Evolutionary conservation across 2,329 filamentous ascomycete genomes (phyloP), one percentile per base, ranked within the genome.

Genomic region (Diaporthe vexans): DNA sequence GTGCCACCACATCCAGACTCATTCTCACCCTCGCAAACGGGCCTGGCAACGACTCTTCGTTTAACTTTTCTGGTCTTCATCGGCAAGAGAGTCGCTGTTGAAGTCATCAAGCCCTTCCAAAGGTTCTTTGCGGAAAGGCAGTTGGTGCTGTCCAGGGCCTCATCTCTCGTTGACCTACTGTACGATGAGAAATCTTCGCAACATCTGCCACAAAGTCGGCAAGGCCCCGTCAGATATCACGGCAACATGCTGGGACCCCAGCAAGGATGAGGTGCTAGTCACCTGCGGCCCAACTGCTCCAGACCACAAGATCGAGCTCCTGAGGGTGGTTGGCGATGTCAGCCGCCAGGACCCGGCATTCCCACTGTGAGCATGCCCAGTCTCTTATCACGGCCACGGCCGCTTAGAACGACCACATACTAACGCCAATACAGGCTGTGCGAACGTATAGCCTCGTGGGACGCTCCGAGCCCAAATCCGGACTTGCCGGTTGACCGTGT

Each of bases 181-280:
- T 68, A 68, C 46, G 33, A 98, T 98, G 96, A 93, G 94, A 82
- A 98, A 98, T 84, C 89, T 98, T 79, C 93, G 91, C 84, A 95
- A 92, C 82, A 91, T 95, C 79, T 91, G 90, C 81, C 92, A 94
- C 82, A 89, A 90, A 78, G 87, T 90, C 81, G 92, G 92, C 85
- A 88, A 86, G 78, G 86, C 91, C 77, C 87, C 89, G 70, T 83
- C 88, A 76, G 87, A 90, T 75, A 87, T 97, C 79, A 93, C 94
- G 71, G 93, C 95, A 40, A 91, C 92, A 73, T 93, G 95, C 80
- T 98, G 96, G 96, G 95, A 98, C 85, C 89, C 93, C 65, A 89
- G 91, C 75, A 91, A 90, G 77, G 93, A 97, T 83, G 91, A 94
- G 75, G 84, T 97, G 71, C 88, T 99, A 79, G 95, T 93, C 85